These are phyloP conservation scores for Fraxinus angustifolia DNA, from an alignment of 305 asterid genomes.

Conservation along the genomic window DNA sequence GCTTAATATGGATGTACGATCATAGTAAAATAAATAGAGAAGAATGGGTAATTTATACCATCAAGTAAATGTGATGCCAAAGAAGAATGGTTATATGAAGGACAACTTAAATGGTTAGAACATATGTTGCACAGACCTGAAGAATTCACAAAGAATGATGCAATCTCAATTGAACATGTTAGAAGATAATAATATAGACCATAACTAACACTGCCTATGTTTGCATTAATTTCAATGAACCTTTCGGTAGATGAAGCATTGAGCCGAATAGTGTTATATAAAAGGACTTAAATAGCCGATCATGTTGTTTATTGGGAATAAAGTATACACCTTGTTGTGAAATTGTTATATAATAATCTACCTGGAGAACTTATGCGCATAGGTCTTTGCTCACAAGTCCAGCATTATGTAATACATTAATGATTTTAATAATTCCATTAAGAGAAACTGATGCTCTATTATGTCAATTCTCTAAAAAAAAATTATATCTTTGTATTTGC, in stretches of 20 bases:
- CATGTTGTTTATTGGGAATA: not conserved
- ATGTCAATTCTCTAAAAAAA: not conserved
- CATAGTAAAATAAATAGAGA: not conserved
- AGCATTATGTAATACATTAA: not conserved
- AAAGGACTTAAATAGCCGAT: not conserved
- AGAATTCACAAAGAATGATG: not conserved
- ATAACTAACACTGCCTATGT: not conserved
- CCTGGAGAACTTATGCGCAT: not conserved
- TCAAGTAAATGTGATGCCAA: not conserved
- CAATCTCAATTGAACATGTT: not conserved
- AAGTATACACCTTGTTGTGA: not conserved
- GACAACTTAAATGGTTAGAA: not conserved
- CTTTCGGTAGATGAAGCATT: not conserved
- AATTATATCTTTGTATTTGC: not conserved
- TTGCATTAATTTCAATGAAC: not conserved
- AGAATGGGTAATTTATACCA: not conserved
- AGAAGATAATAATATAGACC: not conserved
- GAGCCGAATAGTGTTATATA: not conserved
- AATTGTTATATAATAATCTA: not conserved
- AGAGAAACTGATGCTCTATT: not conserved
- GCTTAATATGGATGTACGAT: not conserved
- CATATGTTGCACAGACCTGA: not conserved
- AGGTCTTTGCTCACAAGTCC: not conserved
- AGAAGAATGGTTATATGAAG: not conserved
- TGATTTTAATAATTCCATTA: not conserved